Base-by-base conservation (phyloP, 768 basidiomycete genomes). In the Dacryopinax spathularia region DNA sequence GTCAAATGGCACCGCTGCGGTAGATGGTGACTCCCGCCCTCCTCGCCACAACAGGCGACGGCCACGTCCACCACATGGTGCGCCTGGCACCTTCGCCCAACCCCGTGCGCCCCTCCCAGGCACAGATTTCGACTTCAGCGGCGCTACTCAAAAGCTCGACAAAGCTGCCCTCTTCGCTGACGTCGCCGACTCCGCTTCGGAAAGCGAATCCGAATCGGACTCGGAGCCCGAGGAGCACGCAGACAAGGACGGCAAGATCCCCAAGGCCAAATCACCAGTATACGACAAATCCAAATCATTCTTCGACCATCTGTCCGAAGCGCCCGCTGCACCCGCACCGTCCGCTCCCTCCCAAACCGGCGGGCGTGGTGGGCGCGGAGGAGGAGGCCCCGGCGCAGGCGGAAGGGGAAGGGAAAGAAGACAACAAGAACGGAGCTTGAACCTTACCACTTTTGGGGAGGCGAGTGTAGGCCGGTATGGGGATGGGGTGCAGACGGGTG, bases 361-460 rank as follows among this genome's bases (percentile, higher is more conserved):
- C 75, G 35, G 74, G 66, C 29, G 56, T 60, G 61, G 65, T 33
- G 48, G 64, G 27, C 36, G 77, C 5, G 70, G 80, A 41, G 70
- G 79, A 0, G 74, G 80, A 16, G 48, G 48, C 13, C n/a, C n/a
- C n/a, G n/a, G n/a, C n/a, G n/a, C n/a, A n/a, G 78, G 80, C 3
- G 79, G 74, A 0, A 60, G 61, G 31, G 88, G 85, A 0, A 77
- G 85, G 61, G 88, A 83, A 68, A 79, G 89, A 68, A 75, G 89
- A 43, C 89, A 91, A 68, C 90, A 91, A 68, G 89, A 91, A 71
- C 75, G 89, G 65, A 88, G 89, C 73, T 83, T 81, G 73, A 91
- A 91, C 69, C 83, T 91, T 9, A 86, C 87, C 33, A 91, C 89
- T 7, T 92, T 92, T 78, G 90, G 89, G 1, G 89, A 91, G 71